A percentile compares a stretch with the other conserved stretches of the same genome.
These are phyloP conservation scores for Suillus hirtellus DNA, from an alignment of 768 basidiomycete genomes.

Conservation along the genomic window DNA sequence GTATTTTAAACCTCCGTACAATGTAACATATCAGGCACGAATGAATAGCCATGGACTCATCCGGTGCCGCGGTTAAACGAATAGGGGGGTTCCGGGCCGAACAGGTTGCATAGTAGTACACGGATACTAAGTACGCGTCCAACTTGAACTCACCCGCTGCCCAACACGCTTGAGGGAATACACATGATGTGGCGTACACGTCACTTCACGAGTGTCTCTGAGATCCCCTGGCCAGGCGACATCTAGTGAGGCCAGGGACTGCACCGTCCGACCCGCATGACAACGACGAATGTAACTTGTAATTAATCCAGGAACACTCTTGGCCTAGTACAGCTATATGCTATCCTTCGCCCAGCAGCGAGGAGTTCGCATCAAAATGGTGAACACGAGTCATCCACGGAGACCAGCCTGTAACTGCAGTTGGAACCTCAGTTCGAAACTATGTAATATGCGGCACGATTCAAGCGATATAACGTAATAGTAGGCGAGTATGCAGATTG, in stretches of 20 bases:
- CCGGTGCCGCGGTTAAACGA: neutral
- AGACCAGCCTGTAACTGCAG: neutral
- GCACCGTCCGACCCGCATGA: neutral
- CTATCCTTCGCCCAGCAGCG: neutral
- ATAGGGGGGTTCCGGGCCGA: neutral
- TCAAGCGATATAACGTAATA: constrained; percentile 5
- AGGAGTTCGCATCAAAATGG: neutral
- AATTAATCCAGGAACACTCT: neutral
- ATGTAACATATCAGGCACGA: neutral
- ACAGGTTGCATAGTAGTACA: neutral
- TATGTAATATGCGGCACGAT: neutral
- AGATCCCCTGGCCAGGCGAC: neutral
- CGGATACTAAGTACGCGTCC: too few relatives aligned
- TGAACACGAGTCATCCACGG: neutral
- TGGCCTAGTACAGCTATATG: neutral
- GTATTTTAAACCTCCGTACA: neutral
- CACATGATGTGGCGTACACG: neutral
- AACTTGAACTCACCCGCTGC: too few relatives aligned
- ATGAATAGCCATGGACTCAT: neutral
- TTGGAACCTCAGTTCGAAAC: neutral
- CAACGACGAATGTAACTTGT: too few relatives aligned
- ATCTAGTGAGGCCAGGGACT: neutral
- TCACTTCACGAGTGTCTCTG: neutral
- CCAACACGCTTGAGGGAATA: too few relatives aligned
- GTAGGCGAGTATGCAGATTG: constrained; percentile 2